Conservation (phyloP, 345 rosid species). For the Gossypium longicalyx region DNA sequence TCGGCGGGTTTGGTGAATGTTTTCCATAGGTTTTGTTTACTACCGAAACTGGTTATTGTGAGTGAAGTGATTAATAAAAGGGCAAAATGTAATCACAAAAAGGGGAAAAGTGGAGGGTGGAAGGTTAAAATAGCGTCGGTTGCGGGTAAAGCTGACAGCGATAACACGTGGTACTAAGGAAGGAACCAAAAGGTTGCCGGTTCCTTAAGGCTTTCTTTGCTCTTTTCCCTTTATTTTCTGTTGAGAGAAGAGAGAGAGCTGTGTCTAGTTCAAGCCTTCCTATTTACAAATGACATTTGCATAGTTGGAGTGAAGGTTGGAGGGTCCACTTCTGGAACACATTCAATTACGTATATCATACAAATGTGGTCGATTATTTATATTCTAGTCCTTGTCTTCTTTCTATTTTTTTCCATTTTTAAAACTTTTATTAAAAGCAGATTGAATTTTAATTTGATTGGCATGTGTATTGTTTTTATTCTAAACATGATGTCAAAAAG, state of each 20-base stretch:
- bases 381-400: no score
- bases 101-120: background rate
- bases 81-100: background rate
- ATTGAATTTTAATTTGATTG: no score
- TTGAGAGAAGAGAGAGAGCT: no score
- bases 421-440: no score
- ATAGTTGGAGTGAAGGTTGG: no score
- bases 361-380: no score
- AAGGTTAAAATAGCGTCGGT: conserved; percentile 26
- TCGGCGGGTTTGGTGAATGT: background rate
- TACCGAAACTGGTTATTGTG: background rate
- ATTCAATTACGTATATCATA: no score
- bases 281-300: no score
- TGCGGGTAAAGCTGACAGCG: conserved; percentile 20
- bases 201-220: conserved; percentile 5
- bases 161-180: background rate
- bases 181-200: background rate
- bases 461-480: fast-evolving
- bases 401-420: no score
- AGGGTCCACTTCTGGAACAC: no score
- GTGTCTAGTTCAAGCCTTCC: no score
- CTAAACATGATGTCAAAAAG: no score
- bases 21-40: background rate
- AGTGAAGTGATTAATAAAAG: background rate
- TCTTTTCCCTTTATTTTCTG: background rate